A percentile compares a stretch with the other conserved stretches of the same genome.
These are phyloP conservation scores for Xylariaceae sp. DNA, from an alignment of 2,329 filamentous ascomycete species.

Conservation along the genomic window DNA sequence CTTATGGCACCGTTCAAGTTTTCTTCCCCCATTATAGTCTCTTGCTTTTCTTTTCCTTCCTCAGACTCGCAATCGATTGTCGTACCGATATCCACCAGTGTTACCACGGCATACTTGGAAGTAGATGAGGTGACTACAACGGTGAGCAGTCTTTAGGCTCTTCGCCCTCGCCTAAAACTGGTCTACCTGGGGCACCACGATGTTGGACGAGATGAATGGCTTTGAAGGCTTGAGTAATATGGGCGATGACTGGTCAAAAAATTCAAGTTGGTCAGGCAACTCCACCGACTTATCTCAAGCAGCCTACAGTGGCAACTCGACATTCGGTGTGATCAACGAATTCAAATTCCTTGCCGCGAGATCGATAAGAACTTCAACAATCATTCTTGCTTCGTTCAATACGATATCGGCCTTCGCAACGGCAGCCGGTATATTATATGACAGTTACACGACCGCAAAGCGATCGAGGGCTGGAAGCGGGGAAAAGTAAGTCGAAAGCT, in stretches of 20 bases:
- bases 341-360: constrained; percentile 56
- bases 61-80: no score
- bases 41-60: constrained; percentile 29
- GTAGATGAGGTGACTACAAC: constrained; percentile 51
- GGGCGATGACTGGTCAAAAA: constrained; percentile 31
- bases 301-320: constrained; percentile 43
- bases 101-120: constrained; percentile 37
- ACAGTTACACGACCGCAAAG: constrained; percentile 53
- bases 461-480: constrained; percentile 41
- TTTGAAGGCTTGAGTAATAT: constrained; percentile 31
- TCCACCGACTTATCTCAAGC: constrained; percentile 33
- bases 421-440: constrained; percentile 58
- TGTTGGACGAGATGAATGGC: constrained; percentile 29
- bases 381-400: constrained; percentile 65
- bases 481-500: constrained; percentile 45
- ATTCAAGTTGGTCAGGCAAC: constrained; percentile 29
- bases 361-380: constrained; percentile 62
- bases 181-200: constrained; percentile 26
- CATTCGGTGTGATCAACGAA: constrained; percentile 52
- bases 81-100: constrained; percentile 24
- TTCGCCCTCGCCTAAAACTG: constrained; percentile 35
- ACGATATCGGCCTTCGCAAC: constrained; percentile 59
- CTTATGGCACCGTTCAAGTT: constrained; percentile 32
- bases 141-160: constrained; percentile 30
- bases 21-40: constrained; percentile 31